Evolutionary conservation across 371 early-diverging fungal species (phyloP).

Genomic region (Mucor racemosus): DNA sequence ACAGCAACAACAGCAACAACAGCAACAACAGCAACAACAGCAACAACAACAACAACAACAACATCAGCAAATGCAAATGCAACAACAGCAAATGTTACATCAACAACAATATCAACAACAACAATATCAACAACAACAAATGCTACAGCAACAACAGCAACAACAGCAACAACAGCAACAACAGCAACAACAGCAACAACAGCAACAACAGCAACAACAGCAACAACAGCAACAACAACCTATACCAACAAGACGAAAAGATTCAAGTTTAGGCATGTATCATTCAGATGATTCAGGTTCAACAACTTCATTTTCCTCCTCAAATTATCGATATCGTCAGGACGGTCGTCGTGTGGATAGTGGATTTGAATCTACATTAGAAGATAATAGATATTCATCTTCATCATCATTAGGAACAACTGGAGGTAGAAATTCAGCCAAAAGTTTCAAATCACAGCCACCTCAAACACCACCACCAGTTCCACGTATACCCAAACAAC

Average conservation of each 20-base stretch:
- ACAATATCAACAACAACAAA: too few relatives aligned
- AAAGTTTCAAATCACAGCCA: constrained; percentile 19
- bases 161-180: constrained; percentile 11
- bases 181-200: not conserved
- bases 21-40: not conserved
- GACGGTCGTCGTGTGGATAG: constrained; percentile 47
- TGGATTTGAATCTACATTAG: constrained; percentile 43
- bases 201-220: not conserved
- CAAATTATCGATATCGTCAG: constrained; percentile 27
- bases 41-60: too few relatives aligned
- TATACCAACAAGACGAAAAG: constrained; percentile 26
- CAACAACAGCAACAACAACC: constrained; percentile 20
- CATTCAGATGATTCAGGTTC: constrained; percentile 37
- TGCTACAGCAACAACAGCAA: too few relatives aligned
- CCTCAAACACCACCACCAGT: constrained; percentile 43
- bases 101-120: too few relatives aligned
- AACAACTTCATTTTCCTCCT: constrained; percentile 31
- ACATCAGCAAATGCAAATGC: constrained; percentile 13
- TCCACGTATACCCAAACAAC: constrained; percentile 35
- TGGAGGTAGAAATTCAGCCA: constrained; percentile 23
- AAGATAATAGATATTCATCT: constrained; percentile 42
- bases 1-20: too few relatives aligned
- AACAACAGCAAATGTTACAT: too few relatives aligned
- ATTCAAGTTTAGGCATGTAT: constrained; percentile 28
- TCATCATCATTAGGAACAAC: constrained; percentile 18